phyloP scores from a whole-genome alignment of 176 grass and related monocot species.

The Microstegium vimineum region DNA sequence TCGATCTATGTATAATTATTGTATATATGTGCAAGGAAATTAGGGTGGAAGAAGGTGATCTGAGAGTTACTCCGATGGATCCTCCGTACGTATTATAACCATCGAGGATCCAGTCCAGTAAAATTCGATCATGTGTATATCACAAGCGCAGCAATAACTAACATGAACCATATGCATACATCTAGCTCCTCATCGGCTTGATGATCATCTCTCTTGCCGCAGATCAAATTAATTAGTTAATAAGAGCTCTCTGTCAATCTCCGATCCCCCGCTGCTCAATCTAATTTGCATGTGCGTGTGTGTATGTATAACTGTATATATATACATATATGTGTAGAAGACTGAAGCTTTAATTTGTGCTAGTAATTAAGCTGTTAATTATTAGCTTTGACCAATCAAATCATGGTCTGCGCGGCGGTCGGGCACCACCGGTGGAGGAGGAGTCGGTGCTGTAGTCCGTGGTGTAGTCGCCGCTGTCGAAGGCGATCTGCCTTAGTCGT shows the following conservation, averaged over 20 bases:
- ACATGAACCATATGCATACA: neutral
- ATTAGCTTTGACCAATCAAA: neutral
- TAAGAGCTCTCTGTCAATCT: neutral
- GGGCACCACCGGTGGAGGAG: neutral
- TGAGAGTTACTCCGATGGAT: neutral
- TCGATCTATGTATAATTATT: too few species aligned
- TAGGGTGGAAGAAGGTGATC: neutral
- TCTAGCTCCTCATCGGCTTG: neutral
- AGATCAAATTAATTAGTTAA: neutral
- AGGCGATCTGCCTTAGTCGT: slow-evolving; percentile 17
- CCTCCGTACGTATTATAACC: neutral
- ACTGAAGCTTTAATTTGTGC: neutral
- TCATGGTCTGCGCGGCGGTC: neutral
- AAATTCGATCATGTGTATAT: neutral
- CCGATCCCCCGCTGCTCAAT: neutral
- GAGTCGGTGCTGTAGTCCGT: slow-evolving; percentile 12
- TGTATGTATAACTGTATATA: too few species aligned
- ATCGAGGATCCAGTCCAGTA: neutral
- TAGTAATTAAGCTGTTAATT: too few species aligned
- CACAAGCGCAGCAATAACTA: neutral
- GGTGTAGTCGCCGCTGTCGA: slow-evolving; percentile 22
- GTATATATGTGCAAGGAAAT: neutral
- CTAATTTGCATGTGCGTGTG: neutral
- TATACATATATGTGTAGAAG: neutral
- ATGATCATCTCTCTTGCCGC: neutral